Base-by-base conservation (phyloP, 805 yeast species). In the Candida alai region DNA sequence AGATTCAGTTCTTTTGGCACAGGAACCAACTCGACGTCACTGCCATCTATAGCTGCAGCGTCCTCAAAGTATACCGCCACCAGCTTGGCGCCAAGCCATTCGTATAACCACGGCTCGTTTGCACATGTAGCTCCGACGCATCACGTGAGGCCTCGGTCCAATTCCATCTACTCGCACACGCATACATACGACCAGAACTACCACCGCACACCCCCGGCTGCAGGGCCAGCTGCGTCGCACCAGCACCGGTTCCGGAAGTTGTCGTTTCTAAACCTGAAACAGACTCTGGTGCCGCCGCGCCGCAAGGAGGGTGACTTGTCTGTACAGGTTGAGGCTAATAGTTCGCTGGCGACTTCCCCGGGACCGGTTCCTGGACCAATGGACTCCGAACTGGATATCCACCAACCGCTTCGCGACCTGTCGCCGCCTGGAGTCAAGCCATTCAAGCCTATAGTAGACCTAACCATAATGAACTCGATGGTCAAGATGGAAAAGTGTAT, bases 381-480 rank as follows among this genome's bases (percentile, higher is more conserved):
- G 12, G 9, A 15, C 13, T 4, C 13, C 5, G 26, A 30, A 16
- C 30, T 27, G 4, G 13, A 15, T n/a, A 18, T 26, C 17, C 17
- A n/a, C 15, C 24, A 21, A 21, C n/a, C 10, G 10, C 24, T 21
- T 21, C 28, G n/a, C 9, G 9, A 9, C 10, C 10, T 9, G 11
- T 9, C 23, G 7, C 14, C 28, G 11, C 15, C 19, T 13, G 20
- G 13, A 18, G 19, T 49, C 4, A 48, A 52, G 5, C 39, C 35
- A 3, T 58, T 48, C 29, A 36, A 34, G 6, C 53, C 58, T 1
- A 13, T 59, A 2, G 29, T 41, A n/a, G 52, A 51, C 30, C 42
- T 58, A 14, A 43, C 51, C 1, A 21, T 48, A 4, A 42, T 62
- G 17, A 65, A 65, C 36, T 31, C 53, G 2, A 36, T 41, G 9